Conservation (phyloP, 2,329 filamentous ascomycete species). For the Arthrocladium fulminans region DNA sequence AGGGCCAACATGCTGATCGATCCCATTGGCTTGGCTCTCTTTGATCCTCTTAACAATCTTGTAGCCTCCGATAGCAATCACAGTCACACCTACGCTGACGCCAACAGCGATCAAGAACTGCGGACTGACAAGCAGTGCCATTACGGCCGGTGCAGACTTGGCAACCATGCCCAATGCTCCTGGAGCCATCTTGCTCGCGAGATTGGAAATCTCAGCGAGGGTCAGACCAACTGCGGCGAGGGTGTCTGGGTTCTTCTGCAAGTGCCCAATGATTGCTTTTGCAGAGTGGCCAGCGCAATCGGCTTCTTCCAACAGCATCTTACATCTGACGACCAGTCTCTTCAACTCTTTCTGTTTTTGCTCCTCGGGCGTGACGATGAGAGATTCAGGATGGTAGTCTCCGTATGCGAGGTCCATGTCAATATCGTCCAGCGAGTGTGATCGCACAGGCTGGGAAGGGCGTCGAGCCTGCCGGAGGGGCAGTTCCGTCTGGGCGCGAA, state of each 20-base stretch:
- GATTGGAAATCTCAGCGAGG: conserved; percentile 76
- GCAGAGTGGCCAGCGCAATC: conserved; percentile 82
- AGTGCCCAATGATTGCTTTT: conserved; percentile 67
- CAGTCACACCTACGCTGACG: conserved; percentile 81
- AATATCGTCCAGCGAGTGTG: conserved; percentile 32
- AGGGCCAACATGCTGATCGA: conserved; percentile 23
- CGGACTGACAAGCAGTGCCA: conserved; percentile 75
- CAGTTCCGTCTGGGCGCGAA: conserved; percentile 21
- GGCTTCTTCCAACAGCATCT: conserved; percentile 72
- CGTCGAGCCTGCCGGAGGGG: conserved; percentile 12
- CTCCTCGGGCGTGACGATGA: conserved; percentile 37
- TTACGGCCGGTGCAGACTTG: conserved; percentile 71
- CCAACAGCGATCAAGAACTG: conserved; percentile 92
- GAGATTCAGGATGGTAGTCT: conserved; percentile 59
- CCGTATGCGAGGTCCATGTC: conserved; percentile 93
- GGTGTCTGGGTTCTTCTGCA: conserved; percentile 76
- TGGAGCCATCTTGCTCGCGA: conserved; percentile 77
- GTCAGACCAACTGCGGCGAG: conserved; percentile 90
- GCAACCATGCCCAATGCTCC: conserved; percentile 68
- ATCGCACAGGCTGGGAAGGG: conserved; percentile 14
- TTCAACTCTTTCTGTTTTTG: conserved; percentile 49
- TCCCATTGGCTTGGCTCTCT: conserved; percentile 26
- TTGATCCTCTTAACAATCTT: conserved; percentile 89
- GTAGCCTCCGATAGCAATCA: conserved; percentile 92
- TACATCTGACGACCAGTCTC: conserved; percentile 63